Percentiles rank a stretch among this genome's conserved stretches.
Conservation (phyloP, 2,329 filamentous ascomycete genomes). For the Dothistroma pini region DNA sequence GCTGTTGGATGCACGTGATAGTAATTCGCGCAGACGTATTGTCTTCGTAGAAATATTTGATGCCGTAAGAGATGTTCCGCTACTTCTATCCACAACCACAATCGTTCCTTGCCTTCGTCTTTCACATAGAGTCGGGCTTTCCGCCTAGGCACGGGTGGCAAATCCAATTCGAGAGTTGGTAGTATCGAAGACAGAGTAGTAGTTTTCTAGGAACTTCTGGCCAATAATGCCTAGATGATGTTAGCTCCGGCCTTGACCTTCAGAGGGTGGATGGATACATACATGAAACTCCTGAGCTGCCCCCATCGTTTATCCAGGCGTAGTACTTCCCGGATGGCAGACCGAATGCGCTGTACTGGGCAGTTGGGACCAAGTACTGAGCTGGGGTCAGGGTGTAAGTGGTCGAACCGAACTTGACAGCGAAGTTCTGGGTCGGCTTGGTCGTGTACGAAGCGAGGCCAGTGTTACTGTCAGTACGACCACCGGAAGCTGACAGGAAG, state of each 20-base stretch:
- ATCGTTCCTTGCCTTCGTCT: no score
- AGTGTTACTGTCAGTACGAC: slow-evolving; percentile 21
- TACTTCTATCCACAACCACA: no score
- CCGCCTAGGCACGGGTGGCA: slow-evolving; percentile 13
- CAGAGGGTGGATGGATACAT: no score
- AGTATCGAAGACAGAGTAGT: slow-evolving; percentile 24
- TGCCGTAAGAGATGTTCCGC: no score
- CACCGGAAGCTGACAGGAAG: slow-evolving; percentile 21
- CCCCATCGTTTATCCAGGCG: slow-evolving; percentile 23
- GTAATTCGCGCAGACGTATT: no score
- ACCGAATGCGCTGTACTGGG: slow-evolving; percentile 20
- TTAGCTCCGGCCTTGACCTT: no score
- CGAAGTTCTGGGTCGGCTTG: slow-evolving; percentile 18
- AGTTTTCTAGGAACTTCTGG: slow-evolving; percentile 23
- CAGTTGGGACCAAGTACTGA: slow-evolving; percentile 18
- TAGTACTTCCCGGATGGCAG: slow-evolving; percentile 20
- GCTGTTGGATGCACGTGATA: no score
- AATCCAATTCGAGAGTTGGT: slow-evolving; percentile 22
- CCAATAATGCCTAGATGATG: no score
- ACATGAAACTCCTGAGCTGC: no score
- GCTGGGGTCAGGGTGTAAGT: slow-evolving; percentile 20
- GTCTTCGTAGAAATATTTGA: no score
- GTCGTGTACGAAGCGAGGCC: slow-evolving; percentile 19
- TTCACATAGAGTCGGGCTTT: neutral
- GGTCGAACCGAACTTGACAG: slow-evolving; percentile 20